Conservation (phyloP, 139 green algal species). For the Chlamydomonas sphaeroides region DNA sequence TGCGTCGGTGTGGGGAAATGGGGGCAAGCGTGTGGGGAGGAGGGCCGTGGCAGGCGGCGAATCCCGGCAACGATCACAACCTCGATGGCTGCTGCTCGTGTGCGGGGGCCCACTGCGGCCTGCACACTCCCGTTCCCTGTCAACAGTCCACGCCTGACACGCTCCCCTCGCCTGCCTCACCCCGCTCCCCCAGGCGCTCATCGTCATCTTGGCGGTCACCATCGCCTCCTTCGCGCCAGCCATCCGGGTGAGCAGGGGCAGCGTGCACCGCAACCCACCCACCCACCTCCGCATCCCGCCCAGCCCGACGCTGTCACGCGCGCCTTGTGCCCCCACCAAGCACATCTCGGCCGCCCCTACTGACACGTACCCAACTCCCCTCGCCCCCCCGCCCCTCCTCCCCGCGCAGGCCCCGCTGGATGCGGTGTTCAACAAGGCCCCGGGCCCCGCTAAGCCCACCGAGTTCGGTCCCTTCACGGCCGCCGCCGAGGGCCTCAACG, state of each 20-base stretch:
- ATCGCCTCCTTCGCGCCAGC: slow-evolving; percentile 45
- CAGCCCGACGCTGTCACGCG: no score
- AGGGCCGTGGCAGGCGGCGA: no score
- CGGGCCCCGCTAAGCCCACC: not conserved
- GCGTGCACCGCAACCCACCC: no score
- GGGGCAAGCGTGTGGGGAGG: no score
- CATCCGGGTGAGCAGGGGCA: slow-evolving; percentile 37
- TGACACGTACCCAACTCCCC: not conserved
- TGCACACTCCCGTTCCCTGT: no score
- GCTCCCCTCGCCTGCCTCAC: no score
- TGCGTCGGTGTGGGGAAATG: not conserved
- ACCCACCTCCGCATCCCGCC: no score
- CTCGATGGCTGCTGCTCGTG: no score
- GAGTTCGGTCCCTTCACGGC: slow-evolving; percentile 51
- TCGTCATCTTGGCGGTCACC: slow-evolving; percentile 32
- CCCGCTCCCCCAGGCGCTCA: not conserved
- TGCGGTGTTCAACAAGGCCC: slow-evolving; percentile 45
- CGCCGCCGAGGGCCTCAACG: slow-evolving; percentile 59
- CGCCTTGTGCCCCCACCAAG: not conserved
- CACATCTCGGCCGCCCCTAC: not conserved
- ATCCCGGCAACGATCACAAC: no score
- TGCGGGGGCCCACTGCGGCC: no score
- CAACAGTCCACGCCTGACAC: no score
- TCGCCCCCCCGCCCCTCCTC: not conserved
- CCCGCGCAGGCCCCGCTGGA: slow-evolving; percentile 20